Percentiles rank a stretch among this genome's conserved stretches.
phyloP scores from a whole-genome alignment of 352 stramenopile species.

The Lagenidium giganteum region DNA sequence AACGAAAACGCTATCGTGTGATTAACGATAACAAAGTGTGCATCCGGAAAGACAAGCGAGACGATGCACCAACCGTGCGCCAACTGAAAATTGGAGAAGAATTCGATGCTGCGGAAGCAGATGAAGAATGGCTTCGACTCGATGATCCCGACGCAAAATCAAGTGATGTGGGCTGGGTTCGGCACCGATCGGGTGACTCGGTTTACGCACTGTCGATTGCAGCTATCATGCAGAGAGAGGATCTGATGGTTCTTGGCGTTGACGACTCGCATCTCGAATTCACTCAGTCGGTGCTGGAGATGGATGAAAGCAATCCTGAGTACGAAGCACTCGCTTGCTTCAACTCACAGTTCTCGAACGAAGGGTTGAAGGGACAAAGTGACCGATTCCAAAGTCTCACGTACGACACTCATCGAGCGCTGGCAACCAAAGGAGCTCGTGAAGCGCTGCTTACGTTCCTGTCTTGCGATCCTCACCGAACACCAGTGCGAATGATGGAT shows the following conservation, averaged over 20 bases:
- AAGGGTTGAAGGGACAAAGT: slow-evolving; percentile 57
- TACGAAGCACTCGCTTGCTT: slow-evolving; percentile 48
- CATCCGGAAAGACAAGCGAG: slow-evolving; percentile 11
- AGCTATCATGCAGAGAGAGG: slow-evolving; percentile 28
- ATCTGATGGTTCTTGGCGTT: slow-evolving; percentile 54
- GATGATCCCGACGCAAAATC: neutral
- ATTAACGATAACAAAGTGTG: no score
- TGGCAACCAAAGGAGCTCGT: slow-evolving; percentile 51
- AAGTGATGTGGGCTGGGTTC: slow-evolving; percentile 61
- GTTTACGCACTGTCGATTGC: slow-evolving; percentile 20
- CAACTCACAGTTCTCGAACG: slow-evolving; percentile 57
- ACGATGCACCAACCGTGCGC: slow-evolving; percentile 10
- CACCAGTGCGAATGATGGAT: slow-evolving; percentile 14
- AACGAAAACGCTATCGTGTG: no score
- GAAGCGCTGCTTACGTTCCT: slow-evolving; percentile 39
- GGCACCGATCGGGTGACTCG: slow-evolving; percentile 29
- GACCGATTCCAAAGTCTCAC: slow-evolving; percentile 54
- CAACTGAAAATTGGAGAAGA: slow-evolving; percentile 15
- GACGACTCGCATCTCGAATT: slow-evolving; percentile 37
- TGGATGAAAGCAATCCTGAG: slow-evolving; percentile 59
- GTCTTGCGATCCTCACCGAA: slow-evolving; percentile 5
- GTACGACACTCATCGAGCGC: slow-evolving; percentile 52
- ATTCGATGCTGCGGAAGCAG: slow-evolving; percentile 14
- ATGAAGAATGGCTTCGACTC: slow-evolving; percentile 32
- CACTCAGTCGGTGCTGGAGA: slow-evolving; percentile 33